Conservation (phyloP, 2,329 filamentous ascomycete genomes). For the Alternaria alternata region DNA sequence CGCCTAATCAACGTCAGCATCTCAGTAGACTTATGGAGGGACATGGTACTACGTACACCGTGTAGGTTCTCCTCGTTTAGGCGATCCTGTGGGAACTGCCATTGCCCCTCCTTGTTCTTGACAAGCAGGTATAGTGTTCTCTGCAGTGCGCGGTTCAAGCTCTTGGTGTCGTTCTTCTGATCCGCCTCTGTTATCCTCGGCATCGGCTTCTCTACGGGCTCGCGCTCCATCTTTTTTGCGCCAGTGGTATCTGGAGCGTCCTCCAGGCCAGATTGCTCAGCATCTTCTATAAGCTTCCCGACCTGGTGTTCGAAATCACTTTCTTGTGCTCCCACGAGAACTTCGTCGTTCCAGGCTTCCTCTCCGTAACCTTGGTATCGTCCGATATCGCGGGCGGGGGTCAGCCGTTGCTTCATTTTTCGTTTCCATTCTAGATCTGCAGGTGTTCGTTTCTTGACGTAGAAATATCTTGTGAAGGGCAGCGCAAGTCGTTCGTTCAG, state of each 20-base stretch:
- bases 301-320: constrained; percentile 70
- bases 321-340: constrained; percentile 75
- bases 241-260: constrained; percentile 47
- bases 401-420: constrained; percentile 79
- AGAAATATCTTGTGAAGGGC: constrained; percentile 90
- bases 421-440: constrained; percentile 88
- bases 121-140: constrained; percentile 89
- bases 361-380: constrained; percentile 78
- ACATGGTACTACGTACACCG: constrained; percentile 67
- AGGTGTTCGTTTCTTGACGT: constrained; percentile 90
- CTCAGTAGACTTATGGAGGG: background rate
- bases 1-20: constrained; percentile 64
- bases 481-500: constrained; percentile 90
- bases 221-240: constrained; percentile 58
- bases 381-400: constrained; percentile 84
- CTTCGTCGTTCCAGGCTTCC: constrained; percentile 89
- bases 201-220: constrained; percentile 74
- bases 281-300: constrained; percentile 76
- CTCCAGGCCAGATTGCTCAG: constrained; percentile 63
- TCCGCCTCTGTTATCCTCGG: constrained; percentile 81
- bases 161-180: constrained; percentile 73
- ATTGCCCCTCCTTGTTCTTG: constrained; percentile 72
- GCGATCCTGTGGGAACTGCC: constrained; percentile 81
- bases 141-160: constrained; percentile 80
- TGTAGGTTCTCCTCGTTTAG: constrained; percentile 80